Evolutionary conservation across 208 protist species (phyloP), one percentile per base, ranked within the genome.

Genomic region (Zelonia costaricensis): DNA sequence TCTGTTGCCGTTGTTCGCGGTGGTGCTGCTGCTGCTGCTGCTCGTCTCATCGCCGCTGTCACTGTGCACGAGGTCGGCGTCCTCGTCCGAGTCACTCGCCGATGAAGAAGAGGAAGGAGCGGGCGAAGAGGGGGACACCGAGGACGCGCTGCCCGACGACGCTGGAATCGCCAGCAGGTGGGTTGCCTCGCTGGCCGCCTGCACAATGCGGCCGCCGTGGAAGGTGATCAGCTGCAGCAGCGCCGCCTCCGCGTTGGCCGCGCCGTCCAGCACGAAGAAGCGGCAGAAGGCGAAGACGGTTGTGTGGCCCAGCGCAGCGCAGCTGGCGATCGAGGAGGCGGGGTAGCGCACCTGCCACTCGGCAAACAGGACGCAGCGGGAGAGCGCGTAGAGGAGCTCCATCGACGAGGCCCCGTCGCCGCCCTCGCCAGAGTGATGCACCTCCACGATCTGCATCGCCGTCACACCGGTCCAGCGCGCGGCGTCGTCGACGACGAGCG

Each of bases 341-440:
- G 88, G 84, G 60, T 85, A 80, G n/a, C 84, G 80, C 28, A 92
- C 56, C 12, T 76, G 74, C 68, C 78, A 84, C 64, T 94, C 88
- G 18, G 76, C 75, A 20, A 90, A 71, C 1, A 73, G 58, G 12
- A 91, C 62, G 38, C 82, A 90, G 15, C 56, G 66, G 7, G 77
- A 90, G 25, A 92, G 74, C 16, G 81, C 84, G 55, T 81, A 74
- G 4, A 94, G 61, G 7, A 94, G 75, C 40, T 85, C 80, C 65
- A 90, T 78, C 9, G 86, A 93, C 23, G 49, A 38, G 6, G 59
- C 31, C 27, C 38, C 43, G 16, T 30, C 54, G 5, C 18, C 9
- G 15, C 38, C 54, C 8, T 70, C 60, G 7, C 10, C 28, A 5
- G 53, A 43, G 56, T 94, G 84, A 16, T 55, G 16, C 23, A 90